Base-by-base conservation (phyloP, 768 basidiomycete genomes). In the Lactifluus echinatus region DNA sequence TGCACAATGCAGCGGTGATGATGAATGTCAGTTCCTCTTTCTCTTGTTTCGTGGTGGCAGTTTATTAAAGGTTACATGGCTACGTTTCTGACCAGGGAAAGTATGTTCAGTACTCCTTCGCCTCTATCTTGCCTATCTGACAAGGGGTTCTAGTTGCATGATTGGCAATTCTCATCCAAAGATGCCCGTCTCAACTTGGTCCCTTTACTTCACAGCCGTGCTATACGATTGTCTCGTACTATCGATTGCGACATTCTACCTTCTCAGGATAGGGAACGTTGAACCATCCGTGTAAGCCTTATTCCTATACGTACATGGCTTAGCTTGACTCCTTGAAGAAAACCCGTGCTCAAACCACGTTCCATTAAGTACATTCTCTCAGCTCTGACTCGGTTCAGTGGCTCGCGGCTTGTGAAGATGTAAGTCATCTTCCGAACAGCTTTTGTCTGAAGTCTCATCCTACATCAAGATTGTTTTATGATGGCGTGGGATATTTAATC, bases 401-500 rank as follows among this genome's bases (percentile, higher is more conserved):
- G 67, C 57, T 43, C 57, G 19, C 59, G 56, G 46, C 56, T 69
- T n/a, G 52, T 66, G 42, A 62, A 61, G 55, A 57, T 67, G 68
- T 70, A 48, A 6, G 68, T 62, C 29, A 14, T 39, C 34, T 33
- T 28, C 42, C 33, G 11, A 19, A 8, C n/a, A 26, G 21, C 28
- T 24, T 19, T 40, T 39, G 19, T 23, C 19, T 2, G 8, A 11
- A 3, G 21, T 43, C 37, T 47, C 26, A 50, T 11, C n/a, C 5
- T 4, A 11, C n/a, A 19, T 17, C n/a, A 60, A 85, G 83, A 70
- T 81, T 86, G 79, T 70, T 87, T 3, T 80, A 79, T 54, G 83
- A 86, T 60, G 85, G 84, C 23, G 68, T 86, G 19, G 78, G 79
- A 21, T 86, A 84, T 65, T 81, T 85, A 56, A 59, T 82, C 33